phyloP scores from a whole-genome alignment of 2,329 filamentous ascomycete species.

The Podosphaera fusca region DNA sequence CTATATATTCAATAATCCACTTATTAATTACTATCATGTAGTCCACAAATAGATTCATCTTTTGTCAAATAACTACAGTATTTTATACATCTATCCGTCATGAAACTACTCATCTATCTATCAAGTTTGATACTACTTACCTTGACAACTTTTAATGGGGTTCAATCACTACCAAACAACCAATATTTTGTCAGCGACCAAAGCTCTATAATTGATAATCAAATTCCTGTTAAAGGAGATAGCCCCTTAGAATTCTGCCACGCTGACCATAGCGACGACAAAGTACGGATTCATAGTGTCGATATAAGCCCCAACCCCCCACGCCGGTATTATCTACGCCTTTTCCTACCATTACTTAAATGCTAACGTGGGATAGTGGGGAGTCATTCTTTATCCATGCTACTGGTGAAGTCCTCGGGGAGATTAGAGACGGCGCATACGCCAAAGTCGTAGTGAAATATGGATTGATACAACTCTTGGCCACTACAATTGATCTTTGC shows the following conservation, averaged over 20 bases:
- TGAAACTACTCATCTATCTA: no score
- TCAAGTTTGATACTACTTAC: no score
- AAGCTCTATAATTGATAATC: slow-evolving; percentile 11
- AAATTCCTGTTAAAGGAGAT: slow-evolving; percentile 32
- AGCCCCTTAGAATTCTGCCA: slow-evolving; percentile 65
- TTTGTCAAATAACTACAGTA: no score
- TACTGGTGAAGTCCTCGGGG: slow-evolving; percentile 46
- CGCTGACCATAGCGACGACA: slow-evolving; percentile 40
- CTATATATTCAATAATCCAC: no score
- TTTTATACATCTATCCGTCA: no score
- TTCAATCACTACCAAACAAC: no score
- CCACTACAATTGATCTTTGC: slow-evolving; percentile 62
- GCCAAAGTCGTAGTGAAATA: slow-evolving; percentile 78
- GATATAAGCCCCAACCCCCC: slow-evolving; percentile 75
- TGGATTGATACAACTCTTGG: slow-evolving; percentile 74
- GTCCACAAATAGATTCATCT: no score
- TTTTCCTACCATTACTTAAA: slow-evolving; percentile 8
- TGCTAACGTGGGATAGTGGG: slow-evolving; percentile 33
- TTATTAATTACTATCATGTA: rapidly evolving
- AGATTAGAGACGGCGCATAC: slow-evolving; percentile 56
- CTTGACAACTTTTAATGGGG: no score
- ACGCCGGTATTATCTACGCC: slow-evolving; percentile 10
- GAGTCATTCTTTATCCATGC: slow-evolving; percentile 56
- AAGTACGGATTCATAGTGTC: slow-evolving; percentile 55
- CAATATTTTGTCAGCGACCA: no score